Conservation (phyloP, 73 alveolate genomes). For the Paraurostyla sp. region DNA sequence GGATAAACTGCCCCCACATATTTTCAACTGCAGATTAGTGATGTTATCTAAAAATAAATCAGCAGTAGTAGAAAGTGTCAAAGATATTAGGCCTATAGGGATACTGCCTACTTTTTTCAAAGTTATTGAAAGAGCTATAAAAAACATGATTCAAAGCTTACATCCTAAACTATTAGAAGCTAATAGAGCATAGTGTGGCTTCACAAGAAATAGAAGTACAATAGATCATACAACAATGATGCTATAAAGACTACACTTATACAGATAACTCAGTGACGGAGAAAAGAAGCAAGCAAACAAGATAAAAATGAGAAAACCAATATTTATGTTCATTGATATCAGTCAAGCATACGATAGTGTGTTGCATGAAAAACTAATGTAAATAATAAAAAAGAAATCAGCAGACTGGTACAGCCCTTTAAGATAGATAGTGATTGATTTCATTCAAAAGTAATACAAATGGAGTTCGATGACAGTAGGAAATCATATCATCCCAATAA, state of each 20-base stretch:
- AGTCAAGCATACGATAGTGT: slow-evolving; percentile 11
- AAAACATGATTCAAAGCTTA: neutral
- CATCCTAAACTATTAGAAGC: neutral
- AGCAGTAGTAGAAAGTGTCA: neutral
- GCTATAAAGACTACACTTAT: slow-evolving; percentile 11
- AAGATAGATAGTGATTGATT: neutral
- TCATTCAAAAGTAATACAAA: neutral
- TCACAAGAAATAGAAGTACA: neutral
- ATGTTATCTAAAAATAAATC: neutral
- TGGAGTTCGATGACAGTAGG: neutral
- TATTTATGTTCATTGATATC: neutral
- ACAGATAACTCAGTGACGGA: too few species aligned
- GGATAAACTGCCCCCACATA: neutral
- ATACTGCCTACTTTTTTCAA: neutral
- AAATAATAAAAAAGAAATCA: neutral
- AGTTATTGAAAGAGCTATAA: neutral
- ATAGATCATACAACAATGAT: neutral
- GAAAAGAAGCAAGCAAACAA: too few species aligned
- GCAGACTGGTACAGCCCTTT: neutral
- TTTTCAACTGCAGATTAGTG: neutral
- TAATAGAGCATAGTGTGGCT: neutral
- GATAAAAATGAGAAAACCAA: neutral
- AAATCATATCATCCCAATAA: neutral
- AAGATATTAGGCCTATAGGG: neutral
- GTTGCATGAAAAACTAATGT: neutral